Evolutionary conservation across 1,139 yeast species (phyloP).

Genomic region (Saccharomyces hybrid): DNA sequence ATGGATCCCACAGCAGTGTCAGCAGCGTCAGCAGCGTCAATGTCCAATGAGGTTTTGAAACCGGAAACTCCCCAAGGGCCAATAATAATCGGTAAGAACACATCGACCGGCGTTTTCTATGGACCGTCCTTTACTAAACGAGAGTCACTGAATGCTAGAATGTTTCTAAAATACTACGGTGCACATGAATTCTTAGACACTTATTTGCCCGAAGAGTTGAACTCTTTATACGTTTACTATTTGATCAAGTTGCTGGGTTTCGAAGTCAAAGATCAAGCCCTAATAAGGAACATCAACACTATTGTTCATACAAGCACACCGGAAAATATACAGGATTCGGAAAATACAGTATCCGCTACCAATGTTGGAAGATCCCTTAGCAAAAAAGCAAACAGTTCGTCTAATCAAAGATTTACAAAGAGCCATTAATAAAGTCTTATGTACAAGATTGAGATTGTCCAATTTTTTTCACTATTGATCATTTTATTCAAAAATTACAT

Average conservation of each 20-base stretch:
- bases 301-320: conserved; percentile 24
- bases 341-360: conserved; percentile 13
- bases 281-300: conserved; percentile 35
- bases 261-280: conserved; percentile 37
- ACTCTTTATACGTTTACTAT: conserved; percentile 45
- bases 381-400: conserved; percentile 39
- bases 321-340: conserved; percentile 4
- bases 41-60: conserved; percentile 7
- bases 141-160: conserved; percentile 45
- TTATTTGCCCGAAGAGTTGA: conserved; percentile 54
- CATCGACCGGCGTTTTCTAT: conserved; percentile 29
- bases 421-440: conserved; percentile 52
- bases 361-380: conserved; percentile 33
- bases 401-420: conserved; percentile 46
- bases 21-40: background rate
- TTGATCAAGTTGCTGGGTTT: conserved; percentile 49
- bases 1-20: background rate
- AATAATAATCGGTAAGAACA: conserved; percentile 20
- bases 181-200: conserved; percentile 48
- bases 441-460: conserved; percentile 46
- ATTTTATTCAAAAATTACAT: conserved; percentile 46
- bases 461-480: conserved; percentile 52
- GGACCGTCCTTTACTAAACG: conserved; percentile 36
- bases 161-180: conserved; percentile 54
- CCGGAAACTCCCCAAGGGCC: conserved; percentile 19